Percentiles rank a stretch among this genome's conserved stretches.
Evolutionary conservation across 2,329 filamentous ascomycete species (phyloP).

Genomic region (Sporothrix globosa): DNA sequence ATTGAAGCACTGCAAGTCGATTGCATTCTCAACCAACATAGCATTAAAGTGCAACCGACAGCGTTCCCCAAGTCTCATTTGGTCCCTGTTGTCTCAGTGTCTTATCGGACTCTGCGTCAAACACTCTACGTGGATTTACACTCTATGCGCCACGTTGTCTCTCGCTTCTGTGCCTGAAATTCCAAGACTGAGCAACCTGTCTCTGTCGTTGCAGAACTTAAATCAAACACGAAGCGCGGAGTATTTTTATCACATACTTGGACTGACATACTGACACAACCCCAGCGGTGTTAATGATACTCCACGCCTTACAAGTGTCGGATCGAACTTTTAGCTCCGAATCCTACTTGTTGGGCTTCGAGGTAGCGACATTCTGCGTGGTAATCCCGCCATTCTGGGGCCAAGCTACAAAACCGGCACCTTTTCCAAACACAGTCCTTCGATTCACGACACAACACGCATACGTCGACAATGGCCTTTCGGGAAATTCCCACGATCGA

Average conservation of each 20-base stretch:
- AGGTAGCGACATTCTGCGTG: conserved; percentile 8
- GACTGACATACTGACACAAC: no score
- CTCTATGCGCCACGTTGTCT: conserved; percentile 2
- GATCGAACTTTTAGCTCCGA: background rate
- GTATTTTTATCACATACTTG: no score
- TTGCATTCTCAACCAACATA: background rate
- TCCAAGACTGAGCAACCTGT: background rate
- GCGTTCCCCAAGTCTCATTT: background rate
- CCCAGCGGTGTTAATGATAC: no score
- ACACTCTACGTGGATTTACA: background rate
- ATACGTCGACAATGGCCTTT: conserved; percentile 38
- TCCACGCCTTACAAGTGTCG: background rate
- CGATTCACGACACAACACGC: background rate
- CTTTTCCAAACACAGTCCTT: background rate
- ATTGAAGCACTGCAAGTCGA: background rate
- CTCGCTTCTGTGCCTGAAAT: conserved; percentile 7
- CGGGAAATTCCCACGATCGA: conserved; percentile 54
- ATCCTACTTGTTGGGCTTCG: background rate
- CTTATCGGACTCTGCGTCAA: background rate
- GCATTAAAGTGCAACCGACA: background rate
- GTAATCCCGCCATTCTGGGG: conserved; percentile 9
- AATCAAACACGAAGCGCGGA: no score
- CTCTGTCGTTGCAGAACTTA: no score
- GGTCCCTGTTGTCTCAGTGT: background rate
- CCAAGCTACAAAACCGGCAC: background rate